Conservation (phyloP, 345 rosid genomes). For the Arabis hirsuta region DNA sequence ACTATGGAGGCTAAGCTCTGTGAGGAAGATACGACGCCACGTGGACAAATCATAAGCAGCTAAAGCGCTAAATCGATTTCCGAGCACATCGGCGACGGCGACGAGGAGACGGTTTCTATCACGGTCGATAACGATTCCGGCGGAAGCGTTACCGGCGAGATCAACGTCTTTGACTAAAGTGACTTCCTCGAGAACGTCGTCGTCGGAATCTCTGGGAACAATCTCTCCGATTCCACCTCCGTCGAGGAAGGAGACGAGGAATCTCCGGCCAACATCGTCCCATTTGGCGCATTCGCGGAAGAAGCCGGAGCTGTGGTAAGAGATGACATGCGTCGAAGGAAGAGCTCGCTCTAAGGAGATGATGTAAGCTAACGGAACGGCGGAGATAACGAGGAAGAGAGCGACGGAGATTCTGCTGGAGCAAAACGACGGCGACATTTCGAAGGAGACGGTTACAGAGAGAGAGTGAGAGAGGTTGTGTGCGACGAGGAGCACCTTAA, state of each 20-base stretch:
- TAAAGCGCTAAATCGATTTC: constrained; percentile 63
- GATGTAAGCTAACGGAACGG: constrained; percentile 70
- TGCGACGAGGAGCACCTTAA: constrained; percentile 20
- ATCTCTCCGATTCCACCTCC: constrained; percentile 75
- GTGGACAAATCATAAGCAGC: constrained; percentile 89
- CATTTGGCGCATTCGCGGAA: constrained; percentile 92
- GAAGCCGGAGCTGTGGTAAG: constrained; percentile 71
- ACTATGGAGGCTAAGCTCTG: constrained; percentile 66
- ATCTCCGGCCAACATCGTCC: constrained; percentile 70
- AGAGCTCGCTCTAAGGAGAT: constrained; percentile 59
- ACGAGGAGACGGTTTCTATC: constrained; percentile 76
- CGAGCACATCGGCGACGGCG: constrained; percentile 62
- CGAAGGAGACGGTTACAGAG: not conserved
- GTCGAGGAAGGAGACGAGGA: constrained; percentile 79
- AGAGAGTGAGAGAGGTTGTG: constrained; percentile 6
- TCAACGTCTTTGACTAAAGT: constrained; percentile 67
- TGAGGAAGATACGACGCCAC: constrained; percentile 73
- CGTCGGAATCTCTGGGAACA: constrained; percentile 49
- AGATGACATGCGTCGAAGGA: constrained; percentile 67
- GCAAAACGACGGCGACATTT: constrained; percentile 42
- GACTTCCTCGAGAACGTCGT: constrained; percentile 54
- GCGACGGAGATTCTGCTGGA: constrained; percentile 34
- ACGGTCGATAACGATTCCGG: constrained; percentile 68
- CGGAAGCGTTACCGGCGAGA: constrained; percentile 69
- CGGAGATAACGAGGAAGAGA: constrained; percentile 59